Evolutionary conservation across 768 basidiomycete species (phyloP).

Genomic region (Psilocybe subaeruginosa): DNA sequence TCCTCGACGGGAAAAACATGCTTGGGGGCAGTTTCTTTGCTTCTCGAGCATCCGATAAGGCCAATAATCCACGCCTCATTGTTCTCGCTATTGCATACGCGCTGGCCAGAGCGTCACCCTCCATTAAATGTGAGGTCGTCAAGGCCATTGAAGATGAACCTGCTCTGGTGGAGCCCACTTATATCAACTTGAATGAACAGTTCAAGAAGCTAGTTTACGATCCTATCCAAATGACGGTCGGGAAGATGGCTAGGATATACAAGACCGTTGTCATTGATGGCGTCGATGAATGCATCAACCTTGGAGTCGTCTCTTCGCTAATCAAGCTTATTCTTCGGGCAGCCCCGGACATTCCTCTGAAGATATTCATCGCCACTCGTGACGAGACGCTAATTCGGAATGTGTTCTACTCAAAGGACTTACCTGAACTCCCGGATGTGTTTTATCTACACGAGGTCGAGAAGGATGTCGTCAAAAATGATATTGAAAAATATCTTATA

Average conservation of each 20-base stretch:
- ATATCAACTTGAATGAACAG: conserved; percentile 8
- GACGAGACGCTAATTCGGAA: conserved; percentile 7
- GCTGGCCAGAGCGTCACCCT: conserved; percentile 12
- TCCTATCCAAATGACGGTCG: not conserved
- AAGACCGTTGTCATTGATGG: conserved; percentile 17
- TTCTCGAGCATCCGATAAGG: conserved; percentile 11
- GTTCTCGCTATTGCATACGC: conserved; percentile 6
- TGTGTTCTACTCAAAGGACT: not conserved
- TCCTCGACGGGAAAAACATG: conserved; percentile 4
- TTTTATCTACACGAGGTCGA: conserved; percentile 18
- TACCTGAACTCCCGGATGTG: not conserved
- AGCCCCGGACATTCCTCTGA: conserved; percentile 4
- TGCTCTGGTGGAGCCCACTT: conserved; percentile 10
- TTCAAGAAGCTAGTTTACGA: conserved; percentile 8
- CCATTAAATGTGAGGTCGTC: conserved; percentile 9
- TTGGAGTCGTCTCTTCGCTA: conserved; percentile 4
- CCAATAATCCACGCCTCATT: conserved; percentile 5
- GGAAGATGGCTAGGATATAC: not conserved
- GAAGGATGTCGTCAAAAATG: conserved; percentile 13
- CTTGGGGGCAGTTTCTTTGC: conserved; percentile 9
- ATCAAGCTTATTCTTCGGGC: conserved; percentile 9
- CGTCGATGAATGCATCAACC: conserved; percentile 14
- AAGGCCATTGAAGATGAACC: conserved; percentile 13
- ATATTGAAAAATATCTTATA: conserved; percentile 6
- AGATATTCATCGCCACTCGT: conserved; percentile 10